Base-by-base conservation (phyloP, 2,329 filamentous ascomycete genomes). In the Dendrostoma leiphaemia region DNA sequence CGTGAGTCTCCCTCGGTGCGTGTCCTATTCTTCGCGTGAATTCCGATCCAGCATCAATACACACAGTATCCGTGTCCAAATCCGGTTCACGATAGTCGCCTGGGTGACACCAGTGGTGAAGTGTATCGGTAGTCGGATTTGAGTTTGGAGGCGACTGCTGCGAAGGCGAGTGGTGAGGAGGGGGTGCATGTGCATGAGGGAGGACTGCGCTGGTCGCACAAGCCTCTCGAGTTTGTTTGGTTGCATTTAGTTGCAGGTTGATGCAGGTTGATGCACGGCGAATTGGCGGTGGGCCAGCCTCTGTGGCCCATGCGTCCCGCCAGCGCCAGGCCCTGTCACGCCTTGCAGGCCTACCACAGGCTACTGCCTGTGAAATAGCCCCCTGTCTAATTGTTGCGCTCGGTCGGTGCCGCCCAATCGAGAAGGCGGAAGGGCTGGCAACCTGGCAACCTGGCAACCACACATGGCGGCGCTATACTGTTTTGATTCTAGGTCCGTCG, bases 161-260 rank as follows among this genome's bases (percentile, higher is more conserved):
- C 31, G 21, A 28, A 23, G 35, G 31, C 19, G 26, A 32, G 24
- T 40, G 28, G 48, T 19, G 19, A 34, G 17, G 28, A 43, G 37
- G 38, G 29, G 29, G 31, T 32, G 46, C 32, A 23, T 32, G 34
- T 38, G 13, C 26, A 35, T 10, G 26, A 41, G 26, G 37, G n/a
- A 29, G 26, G 26, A 31, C 15, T 9, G 41, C 24, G 43, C 21
- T 17, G 43, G n/a, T 28, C 43, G 13, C 43, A 23, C 44, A 19
- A 38, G 47, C 47, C 35, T 29, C 38, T 41, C 38, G 38, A 41
- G 38, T 41, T 41, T 41, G 38, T 41, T 41, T 41, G 21, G 38
- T 41, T 15, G 38, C 23, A 41, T n/a, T 17, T 23, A 26, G 38
- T 23, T 15, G 23, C n/a, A n/a, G n/a, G n/a, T n/a, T n/a, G n/a